Base-by-base conservation (phyloP, 768 basidiomycete genomes). In the Filobasidium wieringae region DNA sequence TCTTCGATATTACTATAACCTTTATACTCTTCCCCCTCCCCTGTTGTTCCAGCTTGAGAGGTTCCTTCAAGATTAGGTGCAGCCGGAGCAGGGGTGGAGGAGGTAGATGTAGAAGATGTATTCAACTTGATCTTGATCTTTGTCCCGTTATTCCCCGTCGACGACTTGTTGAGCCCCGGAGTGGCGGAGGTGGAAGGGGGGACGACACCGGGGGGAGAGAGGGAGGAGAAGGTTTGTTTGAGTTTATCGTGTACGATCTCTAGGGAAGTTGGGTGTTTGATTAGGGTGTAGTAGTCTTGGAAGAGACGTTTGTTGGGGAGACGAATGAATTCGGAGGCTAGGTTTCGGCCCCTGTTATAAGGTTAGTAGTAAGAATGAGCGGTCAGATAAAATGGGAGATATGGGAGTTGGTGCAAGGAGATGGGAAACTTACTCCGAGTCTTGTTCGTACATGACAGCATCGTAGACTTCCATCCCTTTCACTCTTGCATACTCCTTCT, bases 211-310 rank as follows among this genome's bases (percentile, higher is more conserved):
- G 15, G 15, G 37, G 11, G 15, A 11, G 17, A 40, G 37, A 40
- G 3, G 37, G 37, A 40, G 37, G 22, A 22, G 22, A 19, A 19
- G 43, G 43, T 47, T 27, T 47, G 22, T 11, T 14, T 12, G 17
- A 47, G 43, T 47, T 47, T 47, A 6, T 47, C 52, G 1, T 66
- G 60, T 1, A 72, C 64, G 12, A 59, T 61, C 30, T 68, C 66
- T 8, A 72, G 62, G 15, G 61, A 58, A 61, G 70, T 65, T 12
- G 71, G 71, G 47, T 70, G 63, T 51, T 70, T 68, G 62, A 72
- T 72, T 6, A 59, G 61, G 30, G 62, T 63, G 54, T 70, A 72
- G 52, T 72, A 72, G 40, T 72, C 70, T 12, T 68, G 68, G 47
- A 67, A 69, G 1, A 57, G 40, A 27, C 66, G 53, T 31, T 68